These are phyloP conservation scores for Mitragyna speciosa DNA, from an alignment of 257 asterid species.

Conservation along the genomic window DNA sequence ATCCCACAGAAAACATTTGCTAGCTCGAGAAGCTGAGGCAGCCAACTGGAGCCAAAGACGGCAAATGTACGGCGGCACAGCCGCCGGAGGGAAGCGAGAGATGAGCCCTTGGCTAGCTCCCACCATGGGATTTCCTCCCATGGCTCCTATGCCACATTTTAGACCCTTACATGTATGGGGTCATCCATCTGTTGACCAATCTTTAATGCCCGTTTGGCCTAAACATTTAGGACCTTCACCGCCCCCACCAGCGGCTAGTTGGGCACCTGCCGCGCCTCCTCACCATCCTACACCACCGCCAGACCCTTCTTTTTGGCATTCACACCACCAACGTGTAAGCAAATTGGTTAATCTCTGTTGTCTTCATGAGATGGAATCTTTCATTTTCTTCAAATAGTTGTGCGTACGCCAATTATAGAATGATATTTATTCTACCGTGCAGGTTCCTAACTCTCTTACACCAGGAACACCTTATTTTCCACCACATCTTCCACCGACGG, in stretches of 20 bases:
- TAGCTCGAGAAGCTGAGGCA: slow-evolving; percentile 82
- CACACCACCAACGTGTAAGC: slow-evolving; percentile 61
- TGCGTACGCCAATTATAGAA: not conserved
- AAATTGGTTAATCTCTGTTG: not conserved
- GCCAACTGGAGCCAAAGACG: slow-evolving; percentile 69
- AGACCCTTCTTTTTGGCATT: slow-evolving; percentile 65
- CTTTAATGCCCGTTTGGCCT: slow-evolving; percentile 77
- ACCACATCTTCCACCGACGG: slow-evolving; percentile 46
- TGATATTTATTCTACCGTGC: not conserved
- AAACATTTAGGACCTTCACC: slow-evolving; percentile 58
- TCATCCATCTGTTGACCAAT: slow-evolving; percentile 82
- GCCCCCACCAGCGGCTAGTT: slow-evolving; percentile 27
- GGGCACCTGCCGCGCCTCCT: slow-evolving; percentile 35
- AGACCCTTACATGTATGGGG: slow-evolving; percentile 97
- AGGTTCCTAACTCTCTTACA: slow-evolving; percentile 53
- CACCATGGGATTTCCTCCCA: slow-evolving; percentile 66
- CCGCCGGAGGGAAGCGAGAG: slow-evolving; percentile 49
- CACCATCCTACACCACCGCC: slow-evolving; percentile 35
- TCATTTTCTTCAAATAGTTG: not conserved
- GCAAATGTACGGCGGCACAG: slow-evolving; percentile 46
- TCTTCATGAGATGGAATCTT: not conserved
- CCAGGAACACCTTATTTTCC: slow-evolving; percentile 66
- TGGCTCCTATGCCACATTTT: slow-evolving; percentile 55
- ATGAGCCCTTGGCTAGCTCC: slow-evolving; percentile 61
- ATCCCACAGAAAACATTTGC: slow-evolving; percentile 73